A percentile compares a stretch with the other conserved stretches of the same genome.
Conservation (phyloP, 768 basidiomycete species). For the Auricularia cornea region DNA sequence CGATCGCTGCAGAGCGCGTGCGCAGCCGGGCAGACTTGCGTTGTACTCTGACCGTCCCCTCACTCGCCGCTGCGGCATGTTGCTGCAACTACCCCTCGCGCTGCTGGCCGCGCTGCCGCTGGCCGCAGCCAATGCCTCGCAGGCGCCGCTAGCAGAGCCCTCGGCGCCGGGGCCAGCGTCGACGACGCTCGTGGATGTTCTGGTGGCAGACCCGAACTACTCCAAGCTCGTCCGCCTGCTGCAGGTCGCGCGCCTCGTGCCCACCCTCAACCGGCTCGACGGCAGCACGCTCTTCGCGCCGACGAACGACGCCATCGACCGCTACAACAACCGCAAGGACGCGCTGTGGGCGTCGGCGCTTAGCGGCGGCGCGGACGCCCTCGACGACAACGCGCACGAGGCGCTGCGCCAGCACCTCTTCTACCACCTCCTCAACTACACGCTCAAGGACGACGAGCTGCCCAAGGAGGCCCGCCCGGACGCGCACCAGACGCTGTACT, state of each 20-base stretch:
- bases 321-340: slow-evolving; percentile 26
- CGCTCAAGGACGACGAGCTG: slow-evolving; percentile 38
- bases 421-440: slow-evolving; percentile 87
- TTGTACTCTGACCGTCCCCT: too few relatives aligned
- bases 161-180: slow-evolving; percentile 19
- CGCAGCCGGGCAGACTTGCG: too few relatives aligned
- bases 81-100: not conserved
- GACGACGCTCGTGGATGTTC: slow-evolving; percentile 67
- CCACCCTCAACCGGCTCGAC: slow-evolving; percentile 81
- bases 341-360: slow-evolving; percentile 17
- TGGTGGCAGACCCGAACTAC: slow-evolving; percentile 70
- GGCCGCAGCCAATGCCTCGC: not conserved
- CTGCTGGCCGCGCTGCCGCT: slow-evolving; percentile 1
- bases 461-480: slow-evolving; percentile 33
- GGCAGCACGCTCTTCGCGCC: slow-evolving; percentile 88
- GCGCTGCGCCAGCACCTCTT: slow-evolving; percentile 83
- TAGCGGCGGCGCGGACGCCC: slow-evolving; percentile 33
- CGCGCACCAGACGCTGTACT: slow-evolving; percentile 58
- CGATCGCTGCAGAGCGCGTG: too few relatives aligned
- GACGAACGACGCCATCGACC: slow-evolving; percentile 81
- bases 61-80: not conserved
- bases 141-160: not conserved
- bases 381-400: slow-evolving; percentile 75
- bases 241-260: slow-evolving; percentile 80
- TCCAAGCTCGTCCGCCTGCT: slow-evolving; percentile 65